phyloP scores from a whole-genome alignment of 208 protist genomes.

The Crithidia mellificae region DNA sequence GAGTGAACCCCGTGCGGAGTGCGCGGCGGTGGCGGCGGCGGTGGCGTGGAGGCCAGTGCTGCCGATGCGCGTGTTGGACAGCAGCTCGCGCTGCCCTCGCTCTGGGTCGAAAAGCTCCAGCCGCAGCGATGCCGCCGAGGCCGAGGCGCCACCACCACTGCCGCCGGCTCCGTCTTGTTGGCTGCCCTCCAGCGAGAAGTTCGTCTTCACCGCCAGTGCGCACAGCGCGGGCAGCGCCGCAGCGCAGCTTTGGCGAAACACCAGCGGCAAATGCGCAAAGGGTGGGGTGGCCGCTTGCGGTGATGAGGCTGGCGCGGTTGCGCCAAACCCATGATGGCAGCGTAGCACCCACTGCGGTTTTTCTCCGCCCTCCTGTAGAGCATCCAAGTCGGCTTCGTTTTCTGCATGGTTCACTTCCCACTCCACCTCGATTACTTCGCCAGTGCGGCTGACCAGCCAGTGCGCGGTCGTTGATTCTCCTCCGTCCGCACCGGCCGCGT shows the following conservation, averaged over 20 bases:
- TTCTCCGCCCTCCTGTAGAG: too few relatives aligned
- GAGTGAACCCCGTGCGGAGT: neutral
- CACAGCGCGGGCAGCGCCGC: constrained; percentile 24
- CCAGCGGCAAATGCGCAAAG: constrained; percentile 31
- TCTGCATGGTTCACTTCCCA: neutral
- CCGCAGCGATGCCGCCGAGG: neutral
- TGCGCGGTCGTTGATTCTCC: neutral
- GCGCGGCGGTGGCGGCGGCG: neutral
- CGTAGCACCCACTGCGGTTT: constrained; percentile 8
- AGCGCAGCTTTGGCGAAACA: constrained; percentile 36
- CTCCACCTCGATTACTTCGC: constrained; percentile 7
- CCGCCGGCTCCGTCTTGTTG: neutral
- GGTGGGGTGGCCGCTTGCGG: neutral
- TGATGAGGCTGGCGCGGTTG: neutral
- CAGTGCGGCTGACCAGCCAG: constrained; percentile 12
- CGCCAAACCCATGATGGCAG: neutral
- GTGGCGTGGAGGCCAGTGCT: neutral
- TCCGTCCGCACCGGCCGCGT: neutral
- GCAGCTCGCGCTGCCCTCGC: neutral
- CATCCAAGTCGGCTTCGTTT: too few relatives aligned
- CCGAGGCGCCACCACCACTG: neutral
- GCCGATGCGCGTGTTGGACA: neutral
- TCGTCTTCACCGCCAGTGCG: constrained; percentile 13
- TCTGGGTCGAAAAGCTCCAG: constrained; percentile 27
- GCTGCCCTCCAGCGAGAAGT: neutral